Evolutionary conservation across 257 asterid genomes (phyloP), one percentile per base, ranked within the genome.

Genomic region (Asclepias syriaca): DNA sequence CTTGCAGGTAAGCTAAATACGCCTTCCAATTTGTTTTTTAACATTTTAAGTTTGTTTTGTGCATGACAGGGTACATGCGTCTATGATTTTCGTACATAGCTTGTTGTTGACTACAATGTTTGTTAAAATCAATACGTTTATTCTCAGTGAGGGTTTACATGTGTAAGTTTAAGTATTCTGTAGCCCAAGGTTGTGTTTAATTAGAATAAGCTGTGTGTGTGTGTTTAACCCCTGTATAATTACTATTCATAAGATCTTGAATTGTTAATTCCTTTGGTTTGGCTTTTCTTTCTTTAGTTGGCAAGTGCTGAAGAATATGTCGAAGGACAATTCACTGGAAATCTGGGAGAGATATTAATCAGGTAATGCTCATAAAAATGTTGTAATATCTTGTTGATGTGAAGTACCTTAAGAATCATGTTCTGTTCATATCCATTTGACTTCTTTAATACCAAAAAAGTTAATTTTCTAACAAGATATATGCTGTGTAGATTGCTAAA

Each of bases 251-350:
- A 48, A 69, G 73, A 3, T 69, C 27, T 69, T 69, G 16, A 43
- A 50, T 18, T 40, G 7, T 40, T 34, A 6, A 16, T 34, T 37
- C 68, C 24, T 34, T 29, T 70, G 32, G 29, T 53, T 34, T n/a
- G 40, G 50, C n/a, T 16, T 39, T 19, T 43, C 48, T 70, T 3
- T 70, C 65, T 77, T 43, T 87, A 93, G 98, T 89, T 91, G 22
- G 97, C 97, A 49, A 91, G 88, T 67, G 97, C 98, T 60, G 98
- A 93, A 71, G 98, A 93, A 68, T 93, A 77, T 68, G 80, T 91
- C 59, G 98, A 91, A 65, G 98, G 98, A 54, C 86, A 89, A 72
- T 83, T 82, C 80, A 88, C 91, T 69, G 98, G 98, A 59, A 88
- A 83, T 75, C 98, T 93, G 63, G 98, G 98, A 75, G 98, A 93